phyloP scores from a whole-genome alignment of 2,329 filamentous ascomycete species.

The Colletotrichum spinosum region DNA sequence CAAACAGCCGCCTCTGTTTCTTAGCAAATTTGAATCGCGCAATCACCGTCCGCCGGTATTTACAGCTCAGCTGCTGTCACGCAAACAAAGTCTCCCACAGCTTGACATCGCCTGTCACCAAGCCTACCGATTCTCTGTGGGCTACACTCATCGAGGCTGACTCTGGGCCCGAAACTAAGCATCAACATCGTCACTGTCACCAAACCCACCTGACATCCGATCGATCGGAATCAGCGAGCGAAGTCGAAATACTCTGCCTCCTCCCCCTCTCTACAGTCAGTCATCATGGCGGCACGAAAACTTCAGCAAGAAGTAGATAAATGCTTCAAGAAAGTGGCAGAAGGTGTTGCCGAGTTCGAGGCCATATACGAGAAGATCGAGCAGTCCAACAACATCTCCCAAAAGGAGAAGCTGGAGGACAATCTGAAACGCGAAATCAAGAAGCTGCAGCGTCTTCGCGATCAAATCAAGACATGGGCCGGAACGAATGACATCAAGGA shows the following conservation, averaged over 20 bases:
- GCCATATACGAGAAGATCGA: slow-evolving; percentile 98
- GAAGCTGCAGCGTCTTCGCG: slow-evolving; percentile 95
- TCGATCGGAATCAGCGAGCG: slow-evolving; percentile 4
- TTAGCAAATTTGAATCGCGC: slow-evolving; percentile 28
- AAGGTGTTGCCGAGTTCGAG: slow-evolving; percentile 93
- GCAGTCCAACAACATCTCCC: slow-evolving; percentile 88
- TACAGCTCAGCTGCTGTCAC: slow-evolving; percentile 26
- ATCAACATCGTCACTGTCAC: slow-evolving; percentile 11
- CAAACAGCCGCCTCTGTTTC: slow-evolving; percentile 37
- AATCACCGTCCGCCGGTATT: slow-evolving; percentile 24
- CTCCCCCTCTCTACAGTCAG: slow-evolving; percentile 32
- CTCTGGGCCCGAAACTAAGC: slow-evolving; percentile 15
- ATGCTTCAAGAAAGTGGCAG: slow-evolving; percentile 98
- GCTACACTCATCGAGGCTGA: slow-evolving; percentile 18
- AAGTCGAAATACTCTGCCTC: slow-evolving; percentile 12
- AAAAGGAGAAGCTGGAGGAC: slow-evolving; percentile 98
- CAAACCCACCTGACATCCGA: slow-evolving; percentile 23
- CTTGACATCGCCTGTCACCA: not conserved
- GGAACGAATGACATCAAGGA: slow-evolving; percentile 99
- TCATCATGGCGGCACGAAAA: slow-evolving; percentile 92
- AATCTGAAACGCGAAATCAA: slow-evolving; percentile 99
- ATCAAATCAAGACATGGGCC: slow-evolving; percentile 99
- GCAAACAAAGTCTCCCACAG: not conserved
- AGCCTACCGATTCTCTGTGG: slow-evolving; percentile 5
- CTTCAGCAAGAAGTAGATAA: slow-evolving; percentile 98